Evolutionary conservation across 2,329 filamentous ascomycete species (phyloP).

Genomic region (Pseudogymnoascus sp.): DNA sequence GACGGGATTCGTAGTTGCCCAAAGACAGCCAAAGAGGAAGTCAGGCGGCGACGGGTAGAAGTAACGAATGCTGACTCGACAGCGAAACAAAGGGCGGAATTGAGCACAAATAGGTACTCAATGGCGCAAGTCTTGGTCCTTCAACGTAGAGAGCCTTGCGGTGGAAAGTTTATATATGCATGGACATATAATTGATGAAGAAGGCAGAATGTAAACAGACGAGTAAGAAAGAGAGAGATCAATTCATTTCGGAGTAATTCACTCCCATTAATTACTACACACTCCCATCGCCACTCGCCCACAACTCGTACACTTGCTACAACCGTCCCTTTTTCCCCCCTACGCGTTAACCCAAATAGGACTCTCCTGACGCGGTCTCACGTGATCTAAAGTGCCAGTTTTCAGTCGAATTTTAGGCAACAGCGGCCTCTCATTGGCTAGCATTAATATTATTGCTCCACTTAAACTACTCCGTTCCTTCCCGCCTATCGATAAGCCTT

Average conservation of each 20-base stretch:
- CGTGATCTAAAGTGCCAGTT: background rate
- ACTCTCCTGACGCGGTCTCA: background rate
- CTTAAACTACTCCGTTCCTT: background rate
- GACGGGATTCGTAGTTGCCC: background rate
- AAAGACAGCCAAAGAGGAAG: background rate
- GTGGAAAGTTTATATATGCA: background rate
- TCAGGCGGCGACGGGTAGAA: conserved; percentile 2
- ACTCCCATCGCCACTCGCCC: background rate
- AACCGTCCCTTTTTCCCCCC: background rate
- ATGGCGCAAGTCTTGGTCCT: background rate
- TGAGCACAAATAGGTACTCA: background rate
- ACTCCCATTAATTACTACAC: background rate
- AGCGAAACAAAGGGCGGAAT: background rate
- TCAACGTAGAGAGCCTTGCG: background rate
- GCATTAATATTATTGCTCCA: background rate
- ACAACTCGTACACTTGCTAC: background rate
- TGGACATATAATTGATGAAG: background rate
- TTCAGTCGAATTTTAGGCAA: background rate
- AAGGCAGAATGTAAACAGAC: background rate
- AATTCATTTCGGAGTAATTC: background rate
- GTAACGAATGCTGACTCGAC: conserved; percentile 6
- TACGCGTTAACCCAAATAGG: conserved; percentile 7
- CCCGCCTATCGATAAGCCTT: conserved; percentile 3
- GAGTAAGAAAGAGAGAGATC: background rate
- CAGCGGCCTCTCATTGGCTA: background rate